Base-by-base conservation (phyloP, 148 eudicot genomes). In the Cornus controversa region DNA sequence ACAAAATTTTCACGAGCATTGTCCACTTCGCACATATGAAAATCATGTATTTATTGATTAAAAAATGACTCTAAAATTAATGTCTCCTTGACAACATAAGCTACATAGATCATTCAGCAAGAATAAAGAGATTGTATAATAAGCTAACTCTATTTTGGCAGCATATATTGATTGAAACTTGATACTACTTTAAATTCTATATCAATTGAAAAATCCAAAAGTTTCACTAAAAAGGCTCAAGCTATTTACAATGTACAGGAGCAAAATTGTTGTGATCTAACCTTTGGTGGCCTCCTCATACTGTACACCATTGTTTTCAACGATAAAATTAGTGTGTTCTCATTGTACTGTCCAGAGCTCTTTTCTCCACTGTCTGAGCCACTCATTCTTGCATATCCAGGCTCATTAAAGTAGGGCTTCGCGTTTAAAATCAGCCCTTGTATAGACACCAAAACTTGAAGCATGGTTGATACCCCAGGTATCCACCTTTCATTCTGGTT, bases 351-450 rank as follows among this genome's bases (percentile, higher is more conserved):
- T 65, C 78, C 80, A 18, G 96, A 86, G 1, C 31, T 64, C 36
- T 62, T 68, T 68, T 86, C 86, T 47, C 97, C 93, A 18, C 10
- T 6, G 18, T 58, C 42, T 0, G 83, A 62, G 60, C 88, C 87
- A 67, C 70, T 60, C 76, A 76, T 67, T 23, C 25, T 4, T 42
- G 79, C 90, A 83, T 45, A 86, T 57, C 92, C 96, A 75, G 94
- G 96, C 80, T 90, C 96, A 66, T 93, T 91, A 67, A 88, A 93
- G 73, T 72, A 93, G 53, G 96, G 96, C 64, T 93, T 89, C 3
- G 82, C 88, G 78, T 93, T 93, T 80, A 93, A 78, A 81, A 93
- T 88, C 66, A 93, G 86, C n/a, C 90, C 98, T 75, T 93, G 98
- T 79, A 93, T 90, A 26, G 98, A 93, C 62, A 93, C 92, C 78